Evolutionary conservation across 1,139 yeast genomes (phyloP), one percentile per base, ranked within the genome.

Genomic region (Candida tetrigidarum): DNA sequence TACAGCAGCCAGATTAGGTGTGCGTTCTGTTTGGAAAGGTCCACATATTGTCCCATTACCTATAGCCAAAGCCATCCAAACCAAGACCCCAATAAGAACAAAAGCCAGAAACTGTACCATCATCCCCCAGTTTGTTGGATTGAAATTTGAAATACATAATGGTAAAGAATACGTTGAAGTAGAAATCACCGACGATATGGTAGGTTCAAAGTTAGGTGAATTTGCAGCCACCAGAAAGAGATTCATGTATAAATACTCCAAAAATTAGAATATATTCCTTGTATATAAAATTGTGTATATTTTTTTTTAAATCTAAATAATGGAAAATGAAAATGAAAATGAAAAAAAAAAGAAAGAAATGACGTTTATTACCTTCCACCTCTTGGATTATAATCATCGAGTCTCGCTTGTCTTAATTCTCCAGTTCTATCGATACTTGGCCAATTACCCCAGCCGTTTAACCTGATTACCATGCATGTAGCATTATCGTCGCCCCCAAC

Each of bases 391-490:
- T 54, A 71, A 48, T 76, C 81, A 49, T 74, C 76, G 64, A 92
- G 74, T 55, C 90, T 74, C 47, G 85, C 84, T 61, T 87, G 96
- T 52, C 98, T 76, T 44, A 83, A 65, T 41, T 77, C 81, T 1
- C 96, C 97, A 0, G 97, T 90, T 41, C 96, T 71, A 67, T 93
- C 98, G 11, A 72, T 58, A 49, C 78, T 68, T 5, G 93, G 93
- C 97, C 98, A 93, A 45, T 81, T 78, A 10, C 96, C 97, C 99
- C 99, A 93, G 6, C 97, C 97, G 35, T 80, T 77, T 46, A 93
- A 69, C 46, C 96, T 71, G 3, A 93, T 67, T 10, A 93, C 90
- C 52, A 87, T 58, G 60, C 97, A 90, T 0, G 97, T 90, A 10
- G 98, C 96, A 66, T 93, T 93, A 63, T 93, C 99, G 57, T 89